Base-by-base conservation (phyloP, 2,329 filamentous ascomycete species). In the Fusarium pininemorale region DNA sequence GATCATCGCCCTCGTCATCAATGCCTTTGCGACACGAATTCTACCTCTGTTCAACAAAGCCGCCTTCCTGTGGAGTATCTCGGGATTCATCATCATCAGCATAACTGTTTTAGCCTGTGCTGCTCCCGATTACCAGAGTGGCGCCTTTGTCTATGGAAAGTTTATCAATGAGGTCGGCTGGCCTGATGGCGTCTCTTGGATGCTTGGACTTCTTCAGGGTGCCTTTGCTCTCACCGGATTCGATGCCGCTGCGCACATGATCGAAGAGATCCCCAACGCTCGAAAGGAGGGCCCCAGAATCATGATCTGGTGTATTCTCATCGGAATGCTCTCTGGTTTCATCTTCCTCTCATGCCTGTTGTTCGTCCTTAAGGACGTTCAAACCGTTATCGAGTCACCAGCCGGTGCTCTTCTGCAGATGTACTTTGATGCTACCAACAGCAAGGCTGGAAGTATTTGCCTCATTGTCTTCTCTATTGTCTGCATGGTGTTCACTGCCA, bases 121-220 rank as follows among this genome's bases (percentile, higher is more conserved):
- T 0, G 87, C 91, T 5, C 91, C 91, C 0, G 84, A 91, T 72
- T 94, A 89, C 77, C 90, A 90, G 75, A 87, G 86, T 13, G 92
- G 86, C 22, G 80, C 86, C 15, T 93, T 92, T 59, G 92, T 94
- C 16, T 94, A 92, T 72, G 85, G 87, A 10, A 81, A 89, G 4
- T 94, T 94, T 77, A 87, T 92, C 79, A 94, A 94, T 73, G 80
- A 88, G 53, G 90, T 89, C 14, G 90, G 90, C 47, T 93, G 91
- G 91, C 91, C 91, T 0, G 90, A 93, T 80, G 91, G 91, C 0
- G 79, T 93, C 39, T 84, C 89, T 7, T 91, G 87, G 87, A 78
- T 88, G 56, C 81, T 89, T n/a, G 87, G 87, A 2, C 79, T 89
- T 50, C 80, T 91, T 3, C 89, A 88, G 75, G 86, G 85, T 3